phyloP scores from a whole-genome alignment of 2,329 filamentous ascomycete species.

The Paraphaeosphaeria sporulosa region DNA sequence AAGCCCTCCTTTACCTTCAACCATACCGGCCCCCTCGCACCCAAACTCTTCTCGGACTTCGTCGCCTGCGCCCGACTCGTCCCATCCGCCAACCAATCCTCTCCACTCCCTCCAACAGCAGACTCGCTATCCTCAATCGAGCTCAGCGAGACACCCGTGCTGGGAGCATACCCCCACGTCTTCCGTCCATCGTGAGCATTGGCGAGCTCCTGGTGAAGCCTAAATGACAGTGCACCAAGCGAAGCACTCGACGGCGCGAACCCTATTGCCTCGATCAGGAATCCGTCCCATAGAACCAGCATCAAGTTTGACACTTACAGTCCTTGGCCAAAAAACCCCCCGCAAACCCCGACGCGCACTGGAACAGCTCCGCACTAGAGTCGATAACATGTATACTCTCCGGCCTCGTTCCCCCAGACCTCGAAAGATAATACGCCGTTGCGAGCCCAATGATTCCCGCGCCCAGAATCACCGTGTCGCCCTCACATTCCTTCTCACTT shows the following conservation, averaged over 20 bases:
- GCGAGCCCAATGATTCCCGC: constrained; percentile 56
- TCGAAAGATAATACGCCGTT: constrained; percentile 70
- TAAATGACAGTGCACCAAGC: constrained; percentile 73
- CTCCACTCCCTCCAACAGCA: constrained; percentile 56
- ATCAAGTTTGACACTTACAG: constrained; percentile 54
- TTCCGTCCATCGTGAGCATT: constrained; percentile 63
- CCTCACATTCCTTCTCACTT: not conserved
- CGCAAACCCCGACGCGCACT: constrained; percentile 76
- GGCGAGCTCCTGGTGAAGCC: constrained; percentile 71
- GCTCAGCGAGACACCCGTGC: constrained; percentile 64
- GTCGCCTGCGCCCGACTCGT: constrained; percentile 67
- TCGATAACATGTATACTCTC: constrained; percentile 66
- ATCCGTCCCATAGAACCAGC: not conserved
- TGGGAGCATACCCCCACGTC: constrained; percentile 67
- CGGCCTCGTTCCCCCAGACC: constrained; percentile 46
- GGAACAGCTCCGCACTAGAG: constrained; percentile 67
- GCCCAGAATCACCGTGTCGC: constrained; percentile 51
- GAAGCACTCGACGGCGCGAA: constrained; percentile 65
- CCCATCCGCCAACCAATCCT: constrained; percentile 72
- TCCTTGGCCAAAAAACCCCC: constrained; percentile 77
- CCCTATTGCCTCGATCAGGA: constrained; percentile 45
- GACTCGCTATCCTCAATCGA: constrained; percentile 55
- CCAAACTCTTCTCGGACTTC: constrained; percentile 40
- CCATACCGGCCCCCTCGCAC: constrained; percentile 62
- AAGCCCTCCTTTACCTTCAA: constrained; percentile 65